Conservation (phyloP, 1,139 yeast genomes). For the Candida tetrigidarum region DNA sequence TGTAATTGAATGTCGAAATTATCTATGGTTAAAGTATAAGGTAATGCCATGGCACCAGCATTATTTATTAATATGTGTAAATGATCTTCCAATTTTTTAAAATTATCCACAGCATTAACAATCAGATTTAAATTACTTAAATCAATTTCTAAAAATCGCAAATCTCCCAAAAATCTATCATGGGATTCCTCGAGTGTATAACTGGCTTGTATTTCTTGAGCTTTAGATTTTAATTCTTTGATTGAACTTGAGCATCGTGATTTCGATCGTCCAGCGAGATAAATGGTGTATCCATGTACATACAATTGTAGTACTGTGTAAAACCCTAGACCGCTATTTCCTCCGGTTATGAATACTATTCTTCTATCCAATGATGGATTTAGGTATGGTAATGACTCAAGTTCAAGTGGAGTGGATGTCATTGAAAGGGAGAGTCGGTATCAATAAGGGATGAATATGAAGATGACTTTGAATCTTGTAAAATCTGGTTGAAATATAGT, state of each 20-base stretch:
- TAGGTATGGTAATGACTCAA: conserved; percentile 37
- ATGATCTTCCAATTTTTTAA: conserved; percentile 51
- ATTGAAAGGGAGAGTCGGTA: conserved; percentile 2
- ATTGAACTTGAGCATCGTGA: conserved; percentile 61
- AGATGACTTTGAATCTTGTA: no score
- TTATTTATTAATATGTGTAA: conserved; percentile 73
- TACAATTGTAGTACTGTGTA: conserved; percentile 75
- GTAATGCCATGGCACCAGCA: conserved; percentile 84
- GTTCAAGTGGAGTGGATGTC: conserved; percentile 20
- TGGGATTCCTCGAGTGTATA: conserved; percentile 22
- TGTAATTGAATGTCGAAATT: conserved; percentile 82
- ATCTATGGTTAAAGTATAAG: conserved; percentile 65
- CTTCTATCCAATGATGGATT: conserved; percentile 48
- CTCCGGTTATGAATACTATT: conserved; percentile 79
- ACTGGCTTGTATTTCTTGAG: conserved; percentile 32
- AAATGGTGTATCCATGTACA: conserved; percentile 76
- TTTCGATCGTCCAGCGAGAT: conserved; percentile 70
- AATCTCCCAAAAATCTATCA: conserved; percentile 53
- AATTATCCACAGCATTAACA: conserved; percentile 53
- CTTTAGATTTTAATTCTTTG: conserved; percentile 56
- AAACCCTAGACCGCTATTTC: conserved; percentile 81
- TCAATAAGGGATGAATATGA: no score
- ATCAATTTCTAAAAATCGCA: conserved; percentile 65
- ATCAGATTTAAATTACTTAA: conserved; percentile 62
- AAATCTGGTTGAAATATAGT: no score